phyloP scores from a whole-genome alignment of 192 early-diverging fungal genomes.

The Mortierella claussenii region DNA sequence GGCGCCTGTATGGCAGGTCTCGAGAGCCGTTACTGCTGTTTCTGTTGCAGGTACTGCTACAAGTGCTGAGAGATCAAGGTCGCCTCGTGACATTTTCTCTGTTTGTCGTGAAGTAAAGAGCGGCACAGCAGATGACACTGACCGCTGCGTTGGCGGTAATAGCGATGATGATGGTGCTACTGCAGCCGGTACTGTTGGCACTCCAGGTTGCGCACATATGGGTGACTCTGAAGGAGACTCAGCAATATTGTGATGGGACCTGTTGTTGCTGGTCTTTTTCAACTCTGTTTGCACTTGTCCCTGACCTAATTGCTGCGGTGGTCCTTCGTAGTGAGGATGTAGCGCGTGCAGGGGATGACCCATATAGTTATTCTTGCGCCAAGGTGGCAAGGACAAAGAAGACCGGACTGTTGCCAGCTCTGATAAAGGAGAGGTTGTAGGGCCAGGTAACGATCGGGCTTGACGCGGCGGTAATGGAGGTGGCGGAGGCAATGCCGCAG shows the following conservation, averaged over 20 bases:
- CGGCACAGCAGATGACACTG: too few species aligned
- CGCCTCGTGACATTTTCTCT: too few species aligned
- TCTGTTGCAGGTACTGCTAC: background rate
- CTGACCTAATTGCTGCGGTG: too few species aligned
- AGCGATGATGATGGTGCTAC: background rate
- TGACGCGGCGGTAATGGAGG: conserved; percentile 1
- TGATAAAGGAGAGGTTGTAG: background rate
- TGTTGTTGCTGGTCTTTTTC: too few species aligned
- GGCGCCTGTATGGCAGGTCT: too few species aligned
- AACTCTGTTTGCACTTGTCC: too few species aligned
- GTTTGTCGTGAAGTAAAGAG: too few species aligned
- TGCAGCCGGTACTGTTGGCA: background rate
- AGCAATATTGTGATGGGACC: background rate
- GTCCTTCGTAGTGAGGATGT: too few species aligned
- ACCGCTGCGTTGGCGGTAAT: too few species aligned
- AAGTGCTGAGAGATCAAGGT: too few species aligned
- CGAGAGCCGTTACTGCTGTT: background rate
- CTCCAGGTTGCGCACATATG: background rate
- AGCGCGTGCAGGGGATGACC: too few species aligned
- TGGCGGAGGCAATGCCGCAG: background rate
- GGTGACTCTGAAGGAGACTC: background rate
- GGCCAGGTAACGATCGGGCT: background rate
- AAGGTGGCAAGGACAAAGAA: conserved; percentile 19
- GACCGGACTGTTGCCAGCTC: conserved; percentile 15
- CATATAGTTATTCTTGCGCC: conserved; percentile 28